Conservation (phyloP, 257 asterid genomes). For the Nicotiana otophora region DNA sequence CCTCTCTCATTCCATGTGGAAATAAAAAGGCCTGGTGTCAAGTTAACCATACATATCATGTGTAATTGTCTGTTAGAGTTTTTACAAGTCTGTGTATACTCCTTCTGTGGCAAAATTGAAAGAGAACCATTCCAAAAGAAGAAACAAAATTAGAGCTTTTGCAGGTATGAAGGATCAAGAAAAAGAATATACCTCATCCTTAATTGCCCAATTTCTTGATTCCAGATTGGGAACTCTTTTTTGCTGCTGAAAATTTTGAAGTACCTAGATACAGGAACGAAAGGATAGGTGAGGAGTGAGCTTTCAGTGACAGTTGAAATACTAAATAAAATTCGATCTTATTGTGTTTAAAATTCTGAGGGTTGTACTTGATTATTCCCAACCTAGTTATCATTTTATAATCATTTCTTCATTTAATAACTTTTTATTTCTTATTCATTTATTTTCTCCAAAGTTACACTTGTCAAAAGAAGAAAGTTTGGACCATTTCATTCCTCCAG, state of each 20-base stretch:
- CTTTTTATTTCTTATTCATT: neutral
- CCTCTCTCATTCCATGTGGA: neutral
- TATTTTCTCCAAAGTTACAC: neutral
- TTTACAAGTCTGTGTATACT: neutral
- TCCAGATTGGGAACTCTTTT: neutral
- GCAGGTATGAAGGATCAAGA: neutral
- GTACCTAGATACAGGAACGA: neutral
- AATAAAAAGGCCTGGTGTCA: neutral
- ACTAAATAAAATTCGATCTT: neutral
- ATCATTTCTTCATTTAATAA: neutral
- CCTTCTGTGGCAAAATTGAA: conserved; percentile 2
- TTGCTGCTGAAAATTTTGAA: neutral
- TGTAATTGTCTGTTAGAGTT: neutral
- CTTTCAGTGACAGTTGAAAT: neutral
- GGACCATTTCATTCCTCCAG: neutral
- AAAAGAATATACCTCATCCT: neutral
- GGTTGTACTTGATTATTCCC: neutral
- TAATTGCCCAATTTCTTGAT: neutral
- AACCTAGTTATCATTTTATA: neutral
- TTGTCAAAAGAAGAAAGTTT: neutral
- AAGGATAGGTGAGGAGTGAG: neutral
- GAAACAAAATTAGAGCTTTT: neutral
- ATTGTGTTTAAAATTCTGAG: neutral
- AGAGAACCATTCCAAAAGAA: neutral
- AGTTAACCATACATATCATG: neutral